Evolutionary conservation across 345 rosid species (phyloP).

Genomic region (Turnera subulata): DNA sequence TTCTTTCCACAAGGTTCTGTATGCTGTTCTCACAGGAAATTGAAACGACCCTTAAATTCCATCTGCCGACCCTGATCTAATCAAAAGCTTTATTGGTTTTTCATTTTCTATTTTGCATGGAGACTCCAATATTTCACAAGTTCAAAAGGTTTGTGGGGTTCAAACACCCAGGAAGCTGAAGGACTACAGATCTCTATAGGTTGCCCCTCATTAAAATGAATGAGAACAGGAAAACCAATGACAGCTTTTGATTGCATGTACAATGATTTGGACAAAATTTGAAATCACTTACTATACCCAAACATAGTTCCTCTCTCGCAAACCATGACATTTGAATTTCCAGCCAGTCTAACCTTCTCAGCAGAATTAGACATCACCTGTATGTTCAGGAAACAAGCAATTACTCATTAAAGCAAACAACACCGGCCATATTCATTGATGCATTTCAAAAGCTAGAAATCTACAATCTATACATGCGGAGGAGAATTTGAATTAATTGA

Average conservation of each 20-base stretch:
- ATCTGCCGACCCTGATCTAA: no score
- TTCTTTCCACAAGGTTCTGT: no score
- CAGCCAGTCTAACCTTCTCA: constrained; percentile 86
- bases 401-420: constrained; percentile 5
- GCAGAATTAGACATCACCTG: constrained; percentile 91
- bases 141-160: no score
- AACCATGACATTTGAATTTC: constrained; percentile 94
- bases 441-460: constrained; percentile 3
- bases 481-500: constrained; percentile 9
- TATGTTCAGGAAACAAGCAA: constrained; percentile 21
- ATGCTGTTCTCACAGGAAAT: no score
- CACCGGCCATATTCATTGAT: constrained; percentile 2
- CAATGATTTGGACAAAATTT: no score
- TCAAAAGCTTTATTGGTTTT: no score
- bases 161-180: no score
- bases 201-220: background rate
- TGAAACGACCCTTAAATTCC: no score
- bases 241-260: background rate
- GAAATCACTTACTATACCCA: constrained; percentile 78
- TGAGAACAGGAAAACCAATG: background rate
- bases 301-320: constrained; percentile 99
- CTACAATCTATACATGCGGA: constrained; percentile 1
- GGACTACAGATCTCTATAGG: background rate
- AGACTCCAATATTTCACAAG: no score
- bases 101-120: no score